Conservation (phyloP, 2,329 filamentous ascomycete genomes). For the Pseudocercospora vitis region DNA sequence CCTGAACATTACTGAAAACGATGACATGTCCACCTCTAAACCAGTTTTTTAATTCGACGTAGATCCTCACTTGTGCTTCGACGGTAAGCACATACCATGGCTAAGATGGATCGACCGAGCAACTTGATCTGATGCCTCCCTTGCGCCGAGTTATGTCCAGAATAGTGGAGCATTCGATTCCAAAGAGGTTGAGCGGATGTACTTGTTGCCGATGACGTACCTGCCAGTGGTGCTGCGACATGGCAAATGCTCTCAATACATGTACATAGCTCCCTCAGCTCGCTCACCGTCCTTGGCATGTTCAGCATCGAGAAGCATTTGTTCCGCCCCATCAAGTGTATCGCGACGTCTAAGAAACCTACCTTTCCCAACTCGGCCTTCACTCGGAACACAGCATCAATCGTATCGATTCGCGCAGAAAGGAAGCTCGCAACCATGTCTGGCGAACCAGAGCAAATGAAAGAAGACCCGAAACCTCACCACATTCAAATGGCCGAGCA, state of each 20-base stretch:
- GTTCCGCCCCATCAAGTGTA: background rate
- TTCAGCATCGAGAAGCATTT: background rate
- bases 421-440: conserved; percentile 28
- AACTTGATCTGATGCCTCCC: no score
- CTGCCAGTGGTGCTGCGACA: background rate
- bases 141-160: no score
- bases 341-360: background rate
- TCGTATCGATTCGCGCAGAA: conserved; percentile 1
- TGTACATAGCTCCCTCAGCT: background rate
- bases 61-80: no score
- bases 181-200: background rate
- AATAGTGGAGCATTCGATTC: conserved; percentile 1
- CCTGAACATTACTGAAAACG: no score
- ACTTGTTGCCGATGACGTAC: background rate
- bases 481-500: conserved; percentile 43
- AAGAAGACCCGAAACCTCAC: conserved; percentile 27
- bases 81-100: no score
- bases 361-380: background rate
- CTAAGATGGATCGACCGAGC: no score
- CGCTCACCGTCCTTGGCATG: background rate
- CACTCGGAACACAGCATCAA: background rate
- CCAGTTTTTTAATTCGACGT: no score
- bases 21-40: no score
- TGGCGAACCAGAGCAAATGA: conserved; percentile 31
- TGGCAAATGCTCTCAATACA: background rate